Evolutionary conservation across 768 basidiomycete species (phyloP), one percentile per base, ranked within the genome.

Genomic region (Macrolepiota dolichaula): DNA sequence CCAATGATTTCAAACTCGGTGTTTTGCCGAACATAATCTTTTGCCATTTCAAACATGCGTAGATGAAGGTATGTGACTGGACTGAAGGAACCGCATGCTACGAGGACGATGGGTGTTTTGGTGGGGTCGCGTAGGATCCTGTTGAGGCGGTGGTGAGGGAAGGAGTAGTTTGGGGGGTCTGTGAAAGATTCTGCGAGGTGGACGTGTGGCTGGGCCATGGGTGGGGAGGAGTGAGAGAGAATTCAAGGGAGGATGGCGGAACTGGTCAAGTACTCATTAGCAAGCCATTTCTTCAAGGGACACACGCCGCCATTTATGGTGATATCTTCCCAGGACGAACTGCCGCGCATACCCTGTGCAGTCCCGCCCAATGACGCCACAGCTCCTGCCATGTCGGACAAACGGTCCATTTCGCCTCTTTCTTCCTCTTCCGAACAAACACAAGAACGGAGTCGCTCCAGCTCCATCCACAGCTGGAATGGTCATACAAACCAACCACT

Each of bases 11-110:
- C 94, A 69, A 92, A 97, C 65, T 91, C 79, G 51, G 93, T 94
- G 73, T 95, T 93, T 68, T 94, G 91, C 55, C 93, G 86, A 56
- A 92, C 86, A 69, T 94, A 95, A 79, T 98, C 97, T 76, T 90
- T 91, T 59, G 96, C 97, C 97, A 99, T 98, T 73, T 98, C 97
- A 75, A 98, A 99, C 95, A 99, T 98, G 66, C 97, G 92, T 63
- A 98, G 85, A 70, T 97, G 95, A 55, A 96, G 89, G 70, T 95
- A 96, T n/a, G 96, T 97, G 64, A 97, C 91, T 11, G 96, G 96
- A 68, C 93, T 96, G 85, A 98, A 98, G 58, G 94, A 96, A 29
- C 96, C 97, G 70, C 97, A 99, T 50, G 94, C 97, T 62, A 99
- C 94, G 64, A 97, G 87, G 58, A 95, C 92, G 66, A 97, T 77